A percentile compares a stretch with the other conserved stretches of the same genome.
Conservation (phyloP, 148 eudicot genomes). For the Spergularia bocconei region DNA sequence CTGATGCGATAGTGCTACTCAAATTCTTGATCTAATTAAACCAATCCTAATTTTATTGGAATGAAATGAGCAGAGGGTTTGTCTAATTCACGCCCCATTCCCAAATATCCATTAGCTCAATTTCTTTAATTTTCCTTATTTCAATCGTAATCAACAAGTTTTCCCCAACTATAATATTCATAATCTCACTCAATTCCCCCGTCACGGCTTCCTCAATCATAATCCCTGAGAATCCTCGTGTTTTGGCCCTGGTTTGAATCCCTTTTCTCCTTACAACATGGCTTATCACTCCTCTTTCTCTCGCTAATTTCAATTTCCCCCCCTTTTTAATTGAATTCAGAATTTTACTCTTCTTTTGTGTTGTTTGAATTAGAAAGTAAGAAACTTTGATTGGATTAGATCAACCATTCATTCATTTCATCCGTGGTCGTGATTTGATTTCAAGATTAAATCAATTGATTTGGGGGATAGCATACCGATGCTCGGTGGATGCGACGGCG, state of each 20-base stretch:
- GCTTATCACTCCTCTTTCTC: constrained; percentile 59
- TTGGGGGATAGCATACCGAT: too few species aligned
- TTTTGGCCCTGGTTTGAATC: constrained; percentile 89
- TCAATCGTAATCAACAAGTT: neutral
- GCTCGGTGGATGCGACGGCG: too few species aligned
- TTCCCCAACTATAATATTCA: constrained; percentile 34
- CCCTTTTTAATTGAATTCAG: neutral
- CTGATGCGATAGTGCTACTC: too few species aligned
- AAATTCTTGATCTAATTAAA: too few species aligned
- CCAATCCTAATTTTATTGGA: too few species aligned
- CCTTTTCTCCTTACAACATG: constrained; percentile 62
- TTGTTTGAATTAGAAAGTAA: neutral
- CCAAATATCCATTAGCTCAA: constrained; percentile 5
- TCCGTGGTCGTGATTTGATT: too few species aligned
- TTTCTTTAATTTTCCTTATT: neutral
- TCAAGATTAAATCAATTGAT: too few species aligned
- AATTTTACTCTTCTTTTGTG: neutral
- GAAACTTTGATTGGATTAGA: neutral
- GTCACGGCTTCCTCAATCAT: constrained; percentile 35
- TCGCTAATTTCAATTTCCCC: constrained; percentile 39
- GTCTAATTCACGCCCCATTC: constrained; percentile 15
- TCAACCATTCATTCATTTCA: too few species aligned
- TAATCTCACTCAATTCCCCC: constrained; percentile 28
- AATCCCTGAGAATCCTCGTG: constrained; percentile 53
- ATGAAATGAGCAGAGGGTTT: constrained; percentile 28